phyloP scores from a whole-genome alignment of 345 rosid genomes.

The Cardamine chenopodiifolia region DNA sequence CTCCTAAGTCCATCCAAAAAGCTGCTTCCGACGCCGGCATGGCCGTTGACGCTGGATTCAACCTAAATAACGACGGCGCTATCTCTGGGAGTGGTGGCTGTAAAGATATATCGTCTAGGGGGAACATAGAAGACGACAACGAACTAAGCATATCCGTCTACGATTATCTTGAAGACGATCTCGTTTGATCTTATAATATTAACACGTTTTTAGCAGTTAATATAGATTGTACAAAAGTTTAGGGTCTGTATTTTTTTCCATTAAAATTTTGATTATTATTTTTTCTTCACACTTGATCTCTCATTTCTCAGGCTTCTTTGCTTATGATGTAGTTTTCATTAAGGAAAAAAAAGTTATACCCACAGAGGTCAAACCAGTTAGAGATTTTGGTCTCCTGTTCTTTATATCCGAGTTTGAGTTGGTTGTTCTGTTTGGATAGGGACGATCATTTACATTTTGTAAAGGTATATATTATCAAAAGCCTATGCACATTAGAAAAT shows the following conservation, averaged over 20 bases:
- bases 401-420: conserved; percentile 4
- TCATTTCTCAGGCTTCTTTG: conserved; percentile 1
- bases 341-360: not conserved
- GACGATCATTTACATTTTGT: not conserved
- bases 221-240: conserved; percentile 17
- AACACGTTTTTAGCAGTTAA: not conserved
- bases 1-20: conserved; percentile 69
- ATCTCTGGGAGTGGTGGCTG: not conserved
- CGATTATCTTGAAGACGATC: conserved; percentile 51
- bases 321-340: not conserved
- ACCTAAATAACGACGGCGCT: conserved; percentile 1
- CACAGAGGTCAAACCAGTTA: not conserved
- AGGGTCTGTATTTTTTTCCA: not conserved
- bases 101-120: not conserved
- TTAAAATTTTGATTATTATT: not conserved
- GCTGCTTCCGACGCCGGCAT: conserved; percentile 88
- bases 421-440: not conserved
- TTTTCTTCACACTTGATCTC: not conserved
- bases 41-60: conserved; percentile 61
- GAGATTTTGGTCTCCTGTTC: not conserved
- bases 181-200: conserved; percentile 4
- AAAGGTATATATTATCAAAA: not conserved
- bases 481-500: not conserved
- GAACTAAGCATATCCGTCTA: conserved; percentile 67
- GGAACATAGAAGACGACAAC: conserved; percentile 23